These are phyloP conservation scores for Rutstroemia sp. DNA, from an alignment of 2,329 filamentous ascomycete genomes.

Conservation along the genomic window DNA sequence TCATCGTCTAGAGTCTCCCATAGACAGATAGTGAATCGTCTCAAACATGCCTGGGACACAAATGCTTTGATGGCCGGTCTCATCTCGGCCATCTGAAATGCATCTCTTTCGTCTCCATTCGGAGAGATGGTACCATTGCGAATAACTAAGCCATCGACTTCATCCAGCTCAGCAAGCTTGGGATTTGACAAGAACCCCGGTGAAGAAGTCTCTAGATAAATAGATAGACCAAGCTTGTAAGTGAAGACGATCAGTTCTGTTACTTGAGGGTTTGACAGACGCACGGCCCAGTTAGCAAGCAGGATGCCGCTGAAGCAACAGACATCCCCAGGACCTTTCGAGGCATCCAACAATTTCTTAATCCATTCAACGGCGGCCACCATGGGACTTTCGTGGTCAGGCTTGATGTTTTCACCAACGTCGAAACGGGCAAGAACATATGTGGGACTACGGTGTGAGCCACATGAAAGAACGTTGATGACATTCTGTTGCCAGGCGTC, in stretches of 20 bases:
- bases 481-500: slow-evolving; percentile 35
- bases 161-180: slow-evolving; percentile 12
- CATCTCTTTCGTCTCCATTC: slow-evolving; percentile 35
- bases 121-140: slow-evolving; percentile 36
- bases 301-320: slow-evolving; percentile 18
- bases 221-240: slow-evolving; percentile 18
- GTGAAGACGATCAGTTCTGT: slow-evolving; percentile 19
- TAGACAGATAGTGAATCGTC: slow-evolving; percentile 23
- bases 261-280: slow-evolving; percentile 12
- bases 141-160: slow-evolving; percentile 33
- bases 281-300: slow-evolving; percentile 18
- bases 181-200: slow-evolving; percentile 17
- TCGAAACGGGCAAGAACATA: slow-evolving; percentile 21
- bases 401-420: slow-evolving; percentile 10
- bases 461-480: slow-evolving; percentile 27
- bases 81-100: slow-evolving; percentile 32
- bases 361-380: background rate
- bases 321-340: slow-evolving; percentile 12
- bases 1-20: slow-evolving; percentile 27
- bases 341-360: slow-evolving; percentile 9
- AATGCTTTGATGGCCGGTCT: slow-evolving; percentile 17
- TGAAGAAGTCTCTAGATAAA: slow-evolving; percentile 21
- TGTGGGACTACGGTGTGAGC: slow-evolving; percentile 11
- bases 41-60: slow-evolving; percentile 19
- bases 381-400: slow-evolving; percentile 5